These are phyloP conservation scores for Eutrema yunnanense DNA, from an alignment of 345 rosid species.

Conservation along the genomic window DNA sequence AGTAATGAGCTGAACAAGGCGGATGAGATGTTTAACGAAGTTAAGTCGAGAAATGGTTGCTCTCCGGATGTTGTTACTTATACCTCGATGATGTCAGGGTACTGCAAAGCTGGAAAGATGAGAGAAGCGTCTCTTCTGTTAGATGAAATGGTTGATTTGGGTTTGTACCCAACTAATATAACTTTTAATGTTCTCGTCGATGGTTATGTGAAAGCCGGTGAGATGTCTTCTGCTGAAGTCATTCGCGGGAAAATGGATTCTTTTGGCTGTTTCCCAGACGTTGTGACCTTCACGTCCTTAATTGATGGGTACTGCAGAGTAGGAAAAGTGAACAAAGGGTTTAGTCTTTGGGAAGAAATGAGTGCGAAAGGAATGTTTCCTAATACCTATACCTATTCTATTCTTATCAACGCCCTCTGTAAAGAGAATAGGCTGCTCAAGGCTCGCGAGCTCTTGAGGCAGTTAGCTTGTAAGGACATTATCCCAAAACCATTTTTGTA, in stretches of 20 bases:
- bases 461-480: conserved; percentile 41
- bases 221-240: conserved; percentile 45
- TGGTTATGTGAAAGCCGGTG: conserved; percentile 70
- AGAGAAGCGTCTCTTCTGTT: conserved; percentile 51
- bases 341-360: conserved; percentile 73
- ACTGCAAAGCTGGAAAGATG: conserved; percentile 69
- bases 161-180: conserved; percentile 44
- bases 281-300: conserved; percentile 73
- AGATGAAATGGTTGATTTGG: conserved; percentile 51
- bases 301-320: conserved; percentile 80
- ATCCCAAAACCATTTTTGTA: conserved; percentile 64
- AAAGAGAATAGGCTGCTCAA: conserved; percentile 65
- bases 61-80: conserved; percentile 61
- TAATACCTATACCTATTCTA: conserved; percentile 60
- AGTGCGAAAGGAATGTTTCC: conserved; percentile 46
- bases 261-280: conserved; percentile 54
- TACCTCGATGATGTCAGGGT: conserved; percentile 66
- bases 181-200: conserved; percentile 80
- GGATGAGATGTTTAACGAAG: conserved; percentile 40
- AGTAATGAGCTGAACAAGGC: conserved; percentile 51
- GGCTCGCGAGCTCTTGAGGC: conserved; percentile 62
- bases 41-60: conserved; percentile 32
- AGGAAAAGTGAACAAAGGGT: conserved; percentile 53
- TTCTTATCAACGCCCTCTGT: conserved; percentile 67
- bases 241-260: conserved; percentile 47